These are phyloP conservation scores for Penicillium sp. DNA, from an alignment of 2,329 filamentous ascomycete species.

Conservation along the genomic window DNA sequence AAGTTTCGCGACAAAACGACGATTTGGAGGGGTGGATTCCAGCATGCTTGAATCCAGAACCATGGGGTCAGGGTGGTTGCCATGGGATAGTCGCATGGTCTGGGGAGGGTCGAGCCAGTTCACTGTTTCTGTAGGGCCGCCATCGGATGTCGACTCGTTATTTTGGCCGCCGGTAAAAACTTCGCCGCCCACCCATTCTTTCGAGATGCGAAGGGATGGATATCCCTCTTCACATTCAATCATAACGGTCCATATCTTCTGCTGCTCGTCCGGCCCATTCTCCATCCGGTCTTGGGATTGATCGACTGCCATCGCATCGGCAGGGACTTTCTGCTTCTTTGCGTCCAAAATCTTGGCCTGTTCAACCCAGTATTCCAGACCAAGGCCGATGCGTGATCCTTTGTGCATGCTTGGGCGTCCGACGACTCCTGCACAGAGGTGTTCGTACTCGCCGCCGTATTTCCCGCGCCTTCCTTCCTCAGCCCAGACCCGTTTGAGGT, in stretches of 20 bases:
- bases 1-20: slow-evolving; percentile 47
- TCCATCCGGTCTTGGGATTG: slow-evolving; percentile 20
- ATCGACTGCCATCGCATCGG: slow-evolving; percentile 39
- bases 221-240: slow-evolving; percentile 50
- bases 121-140: slow-evolving; percentile 29
- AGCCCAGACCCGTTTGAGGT: slow-evolving; percentile 46
- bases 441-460: slow-evolving; percentile 36
- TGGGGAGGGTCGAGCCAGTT: slow-evolving; percentile 44
- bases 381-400: slow-evolving; percentile 41
- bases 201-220: slow-evolving; percentile 46
- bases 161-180: slow-evolving; percentile 33
- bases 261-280: slow-evolving; percentile 21
- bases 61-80: slow-evolving; percentile 38
- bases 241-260: slow-evolving; percentile 38
- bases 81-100: slow-evolving; percentile 35
- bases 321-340: slow-evolving; percentile 26
- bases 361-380: slow-evolving; percentile 46
- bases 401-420: slow-evolving; percentile 47
- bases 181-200: slow-evolving; percentile 45
- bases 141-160: slow-evolving; percentile 25
- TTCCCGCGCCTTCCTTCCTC: slow-evolving; percentile 40
- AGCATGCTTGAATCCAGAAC: slow-evolving; percentile 41
- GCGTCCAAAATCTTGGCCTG: slow-evolving; percentile 37
- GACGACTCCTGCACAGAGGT: slow-evolving; percentile 44
- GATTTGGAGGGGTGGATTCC: slow-evolving; percentile 41